Base-by-base conservation (phyloP, 2,329 filamentous ascomycete genomes). In the Fusarium sp. region DNA sequence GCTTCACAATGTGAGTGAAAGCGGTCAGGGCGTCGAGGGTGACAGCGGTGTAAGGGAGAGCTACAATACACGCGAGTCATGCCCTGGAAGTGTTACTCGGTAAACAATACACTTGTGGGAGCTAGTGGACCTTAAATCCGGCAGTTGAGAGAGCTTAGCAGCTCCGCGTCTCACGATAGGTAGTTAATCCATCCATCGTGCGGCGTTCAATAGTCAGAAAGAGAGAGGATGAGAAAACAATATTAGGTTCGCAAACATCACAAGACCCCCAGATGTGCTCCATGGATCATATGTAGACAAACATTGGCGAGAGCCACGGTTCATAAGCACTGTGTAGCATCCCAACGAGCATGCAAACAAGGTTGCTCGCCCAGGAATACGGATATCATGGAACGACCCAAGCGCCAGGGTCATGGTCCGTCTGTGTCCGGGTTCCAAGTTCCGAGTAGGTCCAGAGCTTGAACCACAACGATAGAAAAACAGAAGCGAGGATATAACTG, bases 281-380 rank as follows among this genome's bases (percentile, higher is more conserved):
- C 66, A 69, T 70, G 66, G 66, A 65, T 70, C 30, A 51, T 22
- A 51, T 41, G 39, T 42, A 35, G 35, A 33, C 56, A 67, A 68
- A 57, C 68, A 33, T 56, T 55, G 47, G 36, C 31, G 41, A 68
- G 22, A 33, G 28, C 16, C 53, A 44, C 31, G 35, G 54, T 39
- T 54, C n/a, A 44, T 42, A 56, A 48, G 51, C 65, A 72, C 70
- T 65, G 70, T 72, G 70, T 72, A 70, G 60, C 44, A 72, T 66
- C 24, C 9, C 26, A 33, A 31, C 56, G n/a, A 53, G 48, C 45
- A 47, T 59, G n/a, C 30, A 57, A 64, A 28, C 65, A 56, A 69
- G 66, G 65, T 38, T 58, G 31, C 13, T 28, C 58, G 31, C 13
- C 24, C 16, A 31, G 30, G 20, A 61, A 39, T 38, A 56, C 30